Conservation (phyloP, 352 stramenopile species). For the Phytophthora rubi region DNA sequence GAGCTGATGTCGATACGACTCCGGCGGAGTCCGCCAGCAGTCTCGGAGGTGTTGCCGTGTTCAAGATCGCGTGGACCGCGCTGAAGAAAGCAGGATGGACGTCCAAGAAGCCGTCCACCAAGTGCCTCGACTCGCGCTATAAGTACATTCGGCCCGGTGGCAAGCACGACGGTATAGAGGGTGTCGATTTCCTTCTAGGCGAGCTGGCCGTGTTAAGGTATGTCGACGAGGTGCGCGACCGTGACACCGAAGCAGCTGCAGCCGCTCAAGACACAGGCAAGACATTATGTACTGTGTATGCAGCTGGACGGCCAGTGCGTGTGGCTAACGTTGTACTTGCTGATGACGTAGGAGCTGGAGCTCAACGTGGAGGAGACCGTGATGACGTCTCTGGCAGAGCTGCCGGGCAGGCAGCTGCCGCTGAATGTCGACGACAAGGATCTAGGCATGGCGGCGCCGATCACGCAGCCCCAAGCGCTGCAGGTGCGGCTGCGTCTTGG, state of each 20-base stretch:
- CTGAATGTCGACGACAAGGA: too few relatives aligned
- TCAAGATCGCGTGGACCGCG: constrained; percentile 7
- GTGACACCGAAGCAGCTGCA: neutral
- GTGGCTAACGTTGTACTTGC: too few relatives aligned
- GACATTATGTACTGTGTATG: too few relatives aligned
- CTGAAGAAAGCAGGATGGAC: constrained; percentile 13
- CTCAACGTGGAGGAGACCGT: too few relatives aligned
- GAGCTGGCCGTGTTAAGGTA: constrained; percentile 4
- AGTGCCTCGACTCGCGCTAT: neutral
- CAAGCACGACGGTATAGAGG: constrained; percentile 1
- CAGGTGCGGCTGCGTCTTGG: too few relatives aligned
- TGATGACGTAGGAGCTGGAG: too few relatives aligned
- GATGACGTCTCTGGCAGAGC: too few relatives aligned
- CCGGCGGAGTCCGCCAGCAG: neutral
- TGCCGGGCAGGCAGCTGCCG: too few relatives aligned
- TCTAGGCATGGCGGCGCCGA: too few relatives aligned
- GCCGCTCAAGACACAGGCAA: neutral
- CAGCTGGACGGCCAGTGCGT: too few relatives aligned
- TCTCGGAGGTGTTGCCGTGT: constrained; percentile 9
- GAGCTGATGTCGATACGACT: neutral
- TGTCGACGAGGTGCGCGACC: constrained; percentile 1
- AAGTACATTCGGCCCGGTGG: constrained; percentile 8
- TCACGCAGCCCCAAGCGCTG: too few relatives aligned
- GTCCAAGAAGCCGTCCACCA: neutral
- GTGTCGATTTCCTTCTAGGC: neutral